Conservation (phyloP, 2,329 filamentous ascomycete species). For the Zasmidium angulare region DNA sequence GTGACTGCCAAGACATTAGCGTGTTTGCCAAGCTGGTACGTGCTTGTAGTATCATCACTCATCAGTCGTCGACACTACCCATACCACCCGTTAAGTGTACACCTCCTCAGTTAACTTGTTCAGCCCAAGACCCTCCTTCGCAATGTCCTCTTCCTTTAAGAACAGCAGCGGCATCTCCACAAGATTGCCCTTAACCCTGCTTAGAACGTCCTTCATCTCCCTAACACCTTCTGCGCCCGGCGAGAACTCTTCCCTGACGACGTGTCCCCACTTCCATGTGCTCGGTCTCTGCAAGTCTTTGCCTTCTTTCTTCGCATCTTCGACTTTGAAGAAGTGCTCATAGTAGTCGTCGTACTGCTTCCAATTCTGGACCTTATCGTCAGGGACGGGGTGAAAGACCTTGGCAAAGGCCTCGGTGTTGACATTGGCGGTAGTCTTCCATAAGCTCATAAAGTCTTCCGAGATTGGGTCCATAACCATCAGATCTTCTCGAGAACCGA, state of each 20-base stretch:
- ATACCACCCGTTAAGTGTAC: slow-evolving; percentile 44
- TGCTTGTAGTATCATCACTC: background rate
- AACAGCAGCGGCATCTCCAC: slow-evolving; percentile 92
- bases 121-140: slow-evolving; percentile 70
- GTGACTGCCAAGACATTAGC: too few species aligned
- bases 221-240: slow-evolving; percentile 42
- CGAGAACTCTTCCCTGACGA: slow-evolving; percentile 60
- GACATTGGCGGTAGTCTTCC: slow-evolving; percentile 68
- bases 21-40: too few species aligned
- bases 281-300: slow-evolving; percentile 47
- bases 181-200: slow-evolving; percentile 57
- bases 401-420: slow-evolving; percentile 81
- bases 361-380: slow-evolving; percentile 68
- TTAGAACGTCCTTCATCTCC: slow-evolving; percentile 69
- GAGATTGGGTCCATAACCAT: slow-evolving; percentile 73
- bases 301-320: slow-evolving; percentile 44
- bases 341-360: slow-evolving; percentile 73
- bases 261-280: slow-evolving; percentile 80
- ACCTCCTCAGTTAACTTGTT: slow-evolving; percentile 51
- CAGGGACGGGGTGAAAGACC: slow-evolving; percentile 78
- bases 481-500: slow-evolving; percentile 46
- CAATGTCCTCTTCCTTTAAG: slow-evolving; percentile 81
- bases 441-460: slow-evolving; percentile 67
- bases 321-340: slow-evolving; percentile 58
- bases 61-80: background rate